Conservation (phyloP, 345 rosid genomes). For the Tarenaya hassleriana region DNA sequence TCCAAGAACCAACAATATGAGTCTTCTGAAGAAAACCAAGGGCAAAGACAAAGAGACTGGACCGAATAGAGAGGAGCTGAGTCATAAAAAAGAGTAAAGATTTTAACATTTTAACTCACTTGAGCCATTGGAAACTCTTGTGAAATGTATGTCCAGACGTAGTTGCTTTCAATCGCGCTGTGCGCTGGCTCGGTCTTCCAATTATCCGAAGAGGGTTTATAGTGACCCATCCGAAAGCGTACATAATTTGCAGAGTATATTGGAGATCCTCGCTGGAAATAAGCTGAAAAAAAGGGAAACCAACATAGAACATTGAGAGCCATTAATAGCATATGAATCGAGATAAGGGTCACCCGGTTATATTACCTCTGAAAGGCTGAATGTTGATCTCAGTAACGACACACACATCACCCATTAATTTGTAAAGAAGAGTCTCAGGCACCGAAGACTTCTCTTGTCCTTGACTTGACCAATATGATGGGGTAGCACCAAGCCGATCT, state of each 20-base stretch:
- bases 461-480: constrained; percentile 94
- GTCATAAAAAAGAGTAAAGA: no score
- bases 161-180: constrained; percentile 34
- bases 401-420: constrained; percentile 55
- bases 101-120: constrained; percentile 40
- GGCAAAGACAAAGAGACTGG: no score
- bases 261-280: constrained; percentile 60
- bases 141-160: constrained; percentile 77
- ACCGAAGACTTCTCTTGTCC: constrained; percentile 60
- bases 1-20: not conserved
- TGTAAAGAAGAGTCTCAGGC: constrained; percentile 85
- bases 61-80: no score
- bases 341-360: not conserved
- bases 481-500: constrained; percentile 36
- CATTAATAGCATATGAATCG: constrained; percentile 5
- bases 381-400: constrained; percentile 62
- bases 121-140: constrained; percentile 86
- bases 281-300: constrained; percentile 43
- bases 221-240: constrained; percentile 68
- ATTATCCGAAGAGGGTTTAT: constrained; percentile 25
- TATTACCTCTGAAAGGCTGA: constrained; percentile 75
- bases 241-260: constrained; percentile 77
- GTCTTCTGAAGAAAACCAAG: constrained; percentile 9
- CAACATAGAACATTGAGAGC: constrained; percentile 9
- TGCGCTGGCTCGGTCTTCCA: constrained; percentile 26